Evolutionary conservation across 345 rosid species (phyloP).

Genomic region (Aquilaria sinensis): DNA sequence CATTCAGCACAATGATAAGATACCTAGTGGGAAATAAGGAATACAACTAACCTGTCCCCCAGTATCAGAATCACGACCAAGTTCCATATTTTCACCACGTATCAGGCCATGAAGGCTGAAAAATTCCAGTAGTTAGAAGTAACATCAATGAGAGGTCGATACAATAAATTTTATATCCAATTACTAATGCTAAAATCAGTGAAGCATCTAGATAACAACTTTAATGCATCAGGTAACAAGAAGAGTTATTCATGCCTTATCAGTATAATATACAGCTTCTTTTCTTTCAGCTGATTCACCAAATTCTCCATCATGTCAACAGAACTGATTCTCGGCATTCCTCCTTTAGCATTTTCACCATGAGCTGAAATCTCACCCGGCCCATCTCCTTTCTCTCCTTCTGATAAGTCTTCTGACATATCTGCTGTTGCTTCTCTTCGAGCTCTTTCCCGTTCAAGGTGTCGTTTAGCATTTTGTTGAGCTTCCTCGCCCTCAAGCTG

Average conservation of each 20-base stretch:
- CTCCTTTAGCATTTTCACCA: conserved; percentile 46
- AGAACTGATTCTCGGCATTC: conserved; percentile 68
- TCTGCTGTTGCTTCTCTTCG: conserved; percentile 84
- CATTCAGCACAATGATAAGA: too few species aligned
- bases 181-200: too few species aligned
- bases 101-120: conserved; percentile 94
- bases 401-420: conserved; percentile 88
- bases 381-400: conserved; percentile 75
- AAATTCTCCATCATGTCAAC: conserved; percentile 76
- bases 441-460: conserved; percentile 71
- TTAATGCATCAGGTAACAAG: too few species aligned
- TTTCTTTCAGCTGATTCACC: conserved; percentile 72
- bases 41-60: conserved; percentile 73
- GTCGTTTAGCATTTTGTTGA: conserved; percentile 67
- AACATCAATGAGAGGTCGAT: too few species aligned
- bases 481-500: conserved; percentile 73
- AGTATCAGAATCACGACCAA: conserved; percentile 89
- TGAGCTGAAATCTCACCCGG: conserved; percentile 53
- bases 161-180: too few species aligned
- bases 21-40: too few species aligned
- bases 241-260: conserved; percentile 38
- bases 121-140: too few species aligned
- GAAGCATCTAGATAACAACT: too few species aligned
- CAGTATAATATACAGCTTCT: conserved; percentile 66
- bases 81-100: conserved; percentile 91